Conservation (phyloP, 768 basidiomycete genomes). For the Tylopilus sp. region DNA sequence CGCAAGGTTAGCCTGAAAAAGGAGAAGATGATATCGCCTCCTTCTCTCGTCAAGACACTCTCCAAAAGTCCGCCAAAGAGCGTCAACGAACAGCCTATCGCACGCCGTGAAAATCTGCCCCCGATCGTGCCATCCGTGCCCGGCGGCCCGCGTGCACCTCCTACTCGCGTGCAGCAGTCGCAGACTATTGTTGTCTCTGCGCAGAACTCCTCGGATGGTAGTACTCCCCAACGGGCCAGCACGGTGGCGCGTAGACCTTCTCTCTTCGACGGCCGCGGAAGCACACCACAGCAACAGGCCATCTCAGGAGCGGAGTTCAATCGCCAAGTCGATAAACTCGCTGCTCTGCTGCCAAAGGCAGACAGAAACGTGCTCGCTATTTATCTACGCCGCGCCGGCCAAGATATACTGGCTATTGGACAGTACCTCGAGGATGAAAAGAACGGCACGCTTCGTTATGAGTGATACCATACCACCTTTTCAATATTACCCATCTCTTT, state of each 20-base stretch:
- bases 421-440: constrained; percentile 84
- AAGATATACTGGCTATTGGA: constrained; percentile 83
- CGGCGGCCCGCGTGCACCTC: constrained; percentile 71
- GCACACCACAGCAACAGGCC: constrained; percentile 2
- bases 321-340: constrained; percentile 67
- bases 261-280: constrained; percentile 26
- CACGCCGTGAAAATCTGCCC: constrained; percentile 31
- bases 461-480: constrained; percentile 23
- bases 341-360: constrained; percentile 68
- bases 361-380: constrained; percentile 63
- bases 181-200: constrained; percentile 57
- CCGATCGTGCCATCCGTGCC: constrained; percentile 52
- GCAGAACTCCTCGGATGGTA: constrained; percentile 21
- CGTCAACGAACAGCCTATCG: constrained; percentile 21
- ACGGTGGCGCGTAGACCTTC: constrained; percentile 28
- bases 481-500: not conserved
- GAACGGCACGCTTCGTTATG: constrained; percentile 55
- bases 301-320: constrained; percentile 47
- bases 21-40: constrained; percentile 29
- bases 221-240: constrained; percentile 30
- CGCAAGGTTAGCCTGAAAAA: constrained; percentile 59
- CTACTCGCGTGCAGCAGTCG: constrained; percentile 58
- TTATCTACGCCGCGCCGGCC: constrained; percentile 70
- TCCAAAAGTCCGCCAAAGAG: constrained; percentile 35
- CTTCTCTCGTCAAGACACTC: constrained; percentile 35